Percentiles rank a stretch among this genome's conserved stretches.
These are phyloP conservation scores for Ophioceras dolichostomum DNA, from an alignment of 2,329 filamentous ascomycete species.

Conservation along the genomic window DNA sequence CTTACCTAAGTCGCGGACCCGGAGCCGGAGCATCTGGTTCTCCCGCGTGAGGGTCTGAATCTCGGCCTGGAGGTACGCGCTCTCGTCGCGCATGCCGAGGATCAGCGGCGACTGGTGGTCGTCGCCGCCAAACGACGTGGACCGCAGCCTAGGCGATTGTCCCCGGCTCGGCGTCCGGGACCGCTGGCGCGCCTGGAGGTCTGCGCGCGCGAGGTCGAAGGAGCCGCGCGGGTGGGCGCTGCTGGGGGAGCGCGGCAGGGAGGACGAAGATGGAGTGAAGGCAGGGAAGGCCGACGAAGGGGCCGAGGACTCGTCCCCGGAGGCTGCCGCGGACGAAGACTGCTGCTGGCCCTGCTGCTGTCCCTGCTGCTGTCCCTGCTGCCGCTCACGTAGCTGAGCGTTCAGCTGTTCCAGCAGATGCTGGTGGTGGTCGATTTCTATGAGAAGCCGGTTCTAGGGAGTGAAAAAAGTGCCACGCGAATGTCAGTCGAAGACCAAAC, in stretches of 20 bases:
- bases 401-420: conserved; percentile 54
- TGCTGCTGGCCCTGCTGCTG: too few species aligned
- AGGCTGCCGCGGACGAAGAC: conserved; percentile 17
- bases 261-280: conserved; percentile 25
- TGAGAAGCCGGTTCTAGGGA: conserved; percentile 58
- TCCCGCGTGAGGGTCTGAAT: conserved; percentile 66
- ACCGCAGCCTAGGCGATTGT: conserved; percentile 42
- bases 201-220: conserved; percentile 44
- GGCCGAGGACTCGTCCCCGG: conserved; percentile 20
- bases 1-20: conserved; percentile 61
- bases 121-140: conserved; percentile 42
- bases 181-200: conserved; percentile 32
- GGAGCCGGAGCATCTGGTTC: conserved; percentile 70
- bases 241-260: conserved; percentile 39
- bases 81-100: conserved; percentile 58
- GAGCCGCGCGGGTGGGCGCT: conserved; percentile 41
- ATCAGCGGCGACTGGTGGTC: conserved; percentile 23
- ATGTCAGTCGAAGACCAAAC: too few species aligned
- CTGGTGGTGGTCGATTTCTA: conserved; percentile 67
- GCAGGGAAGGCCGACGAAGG: conserved; percentile 21
- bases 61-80: conserved; percentile 71
- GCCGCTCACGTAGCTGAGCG: conserved; percentile 24
- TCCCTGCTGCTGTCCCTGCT: too few species aligned
- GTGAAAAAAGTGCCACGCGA: too few species aligned
- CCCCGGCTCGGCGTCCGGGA: conserved; percentile 48